phyloP scores from a whole-genome alignment of 2,329 filamentous ascomycete species.

The Hypoxylon sp. region DNA sequence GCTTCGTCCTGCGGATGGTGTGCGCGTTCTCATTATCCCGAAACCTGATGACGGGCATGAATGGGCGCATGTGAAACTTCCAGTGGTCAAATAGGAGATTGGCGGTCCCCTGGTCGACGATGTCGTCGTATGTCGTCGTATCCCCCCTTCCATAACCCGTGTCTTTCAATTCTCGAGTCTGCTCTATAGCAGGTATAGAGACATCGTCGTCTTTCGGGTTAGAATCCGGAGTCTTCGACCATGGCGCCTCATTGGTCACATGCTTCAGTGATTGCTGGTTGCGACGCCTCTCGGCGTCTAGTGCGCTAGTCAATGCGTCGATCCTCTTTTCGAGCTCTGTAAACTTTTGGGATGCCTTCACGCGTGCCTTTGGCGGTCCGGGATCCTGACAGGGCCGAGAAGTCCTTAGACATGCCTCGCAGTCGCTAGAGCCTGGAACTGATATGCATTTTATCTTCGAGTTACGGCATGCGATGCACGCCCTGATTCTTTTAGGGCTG shows the following conservation, averaged over 20 bases:
- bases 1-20: constrained; percentile 21
- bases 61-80: constrained; percentile 32
- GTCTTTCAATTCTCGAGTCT: not conserved
- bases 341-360: constrained; percentile 37
- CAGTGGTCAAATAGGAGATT: constrained; percentile 30
- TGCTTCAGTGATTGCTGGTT: constrained; percentile 28
- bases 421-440: constrained; percentile 30
- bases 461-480: constrained; percentile 35
- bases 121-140: constrained; percentile 1
- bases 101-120: constrained; percentile 25
- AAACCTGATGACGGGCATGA: constrained; percentile 33
- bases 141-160: not conserved
- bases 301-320: constrained; percentile 32
- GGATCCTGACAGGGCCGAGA: constrained; percentile 37
- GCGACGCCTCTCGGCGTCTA: constrained; percentile 29
- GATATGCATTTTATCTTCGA: constrained; percentile 39
- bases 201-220: constrained; percentile 10
- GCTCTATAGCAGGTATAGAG: constrained; percentile 6
- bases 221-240: constrained; percentile 35
- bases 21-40: constrained; percentile 17
- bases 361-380: constrained; percentile 33
- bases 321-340: constrained; percentile 36
- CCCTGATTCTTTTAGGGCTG: constrained; percentile 27
- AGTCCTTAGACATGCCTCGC: constrained; percentile 32
- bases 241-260: constrained; percentile 12